Evolutionary conservation across 169 alveolate species (phyloP).

Genomic region (Fabrea salina): DNA sequence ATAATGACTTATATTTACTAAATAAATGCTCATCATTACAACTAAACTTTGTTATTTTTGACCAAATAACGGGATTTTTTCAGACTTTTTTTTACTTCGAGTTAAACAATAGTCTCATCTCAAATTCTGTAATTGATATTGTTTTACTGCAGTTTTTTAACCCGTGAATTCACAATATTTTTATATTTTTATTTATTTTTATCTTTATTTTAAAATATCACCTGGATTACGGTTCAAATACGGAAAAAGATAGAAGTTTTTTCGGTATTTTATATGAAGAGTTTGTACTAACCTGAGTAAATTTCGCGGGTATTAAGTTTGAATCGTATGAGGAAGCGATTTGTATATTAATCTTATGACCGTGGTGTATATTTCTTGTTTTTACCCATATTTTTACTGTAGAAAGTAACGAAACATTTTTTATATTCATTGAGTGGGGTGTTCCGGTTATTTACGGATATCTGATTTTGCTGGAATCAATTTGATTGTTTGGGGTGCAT

Average conservation of each 20-base stretch:
- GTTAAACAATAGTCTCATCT: no score
- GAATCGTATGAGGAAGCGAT: background rate
- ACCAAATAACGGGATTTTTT: no score
- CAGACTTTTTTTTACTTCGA: no score
- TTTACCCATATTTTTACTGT: background rate
- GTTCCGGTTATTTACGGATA: background rate
- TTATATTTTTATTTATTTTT: background rate
- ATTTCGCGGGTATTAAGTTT: background rate
- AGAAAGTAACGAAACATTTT: background rate
- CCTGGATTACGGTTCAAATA: background rate
- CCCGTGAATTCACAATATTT: background rate
- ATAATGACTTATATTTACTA: no score
- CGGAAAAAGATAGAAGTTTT: background rate
- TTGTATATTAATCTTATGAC: background rate
- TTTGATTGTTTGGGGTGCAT: background rate
- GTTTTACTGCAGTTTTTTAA: background rate
- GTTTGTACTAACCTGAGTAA: background rate
- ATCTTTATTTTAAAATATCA: background rate
- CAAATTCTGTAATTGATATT: background rate
- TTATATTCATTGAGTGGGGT: background rate
- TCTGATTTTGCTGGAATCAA: background rate
- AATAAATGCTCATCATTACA: no score
- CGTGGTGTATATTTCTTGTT: background rate
- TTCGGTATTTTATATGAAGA: background rate
- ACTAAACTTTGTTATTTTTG: no score